phyloP scores from a whole-genome alignment of 1,284 basidiomycete species.

The Moniliophthora roreri region DNA sequence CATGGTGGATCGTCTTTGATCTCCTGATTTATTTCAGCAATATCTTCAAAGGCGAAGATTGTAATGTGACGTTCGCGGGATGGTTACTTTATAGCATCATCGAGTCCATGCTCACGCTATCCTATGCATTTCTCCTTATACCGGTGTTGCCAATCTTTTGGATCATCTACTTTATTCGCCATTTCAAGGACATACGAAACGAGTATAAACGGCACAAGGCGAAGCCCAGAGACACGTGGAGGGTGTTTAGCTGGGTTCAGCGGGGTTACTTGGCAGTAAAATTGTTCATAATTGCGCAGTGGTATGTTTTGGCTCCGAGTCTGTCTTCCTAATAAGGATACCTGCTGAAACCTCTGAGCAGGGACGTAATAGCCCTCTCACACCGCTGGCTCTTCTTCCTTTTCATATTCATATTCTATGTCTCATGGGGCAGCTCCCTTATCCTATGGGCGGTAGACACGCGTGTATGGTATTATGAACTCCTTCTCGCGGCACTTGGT shows the following conservation, averaged over 20 bases:
- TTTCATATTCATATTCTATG: slow-evolving; percentile 3
- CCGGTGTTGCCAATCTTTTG: slow-evolving; percentile 4
- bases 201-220: slow-evolving; percentile 15
- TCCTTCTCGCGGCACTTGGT: background rate
- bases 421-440: slow-evolving; percentile 10
- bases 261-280: slow-evolving; percentile 1
- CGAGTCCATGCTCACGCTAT: background rate
- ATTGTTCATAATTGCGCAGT: slow-evolving; percentile 10
- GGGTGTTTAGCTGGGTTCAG: slow-evolving; percentile 9
- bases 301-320: slow-evolving; percentile 3
- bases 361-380: slow-evolving; percentile 11
- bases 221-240: background rate
- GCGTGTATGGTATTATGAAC: slow-evolving; percentile 2
- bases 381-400: slow-evolving; percentile 12
- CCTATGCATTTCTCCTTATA: background rate
- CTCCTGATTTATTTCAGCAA: slow-evolving; percentile 5
- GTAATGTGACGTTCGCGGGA: background rate
- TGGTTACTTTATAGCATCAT: slow-evolving; percentile 9
- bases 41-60: background rate
- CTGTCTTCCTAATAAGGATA: background rate
- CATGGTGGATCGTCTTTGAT: slow-evolving; percentile 5
- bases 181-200: slow-evolving; percentile 11
- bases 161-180: slow-evolving; percentile 13
- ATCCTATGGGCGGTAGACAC: slow-evolving; percentile 4
- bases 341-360: background rate